Conservation (phyloP, 2,329 filamentous ascomycete genomes). For the Dactylellina drechsleri region DNA sequence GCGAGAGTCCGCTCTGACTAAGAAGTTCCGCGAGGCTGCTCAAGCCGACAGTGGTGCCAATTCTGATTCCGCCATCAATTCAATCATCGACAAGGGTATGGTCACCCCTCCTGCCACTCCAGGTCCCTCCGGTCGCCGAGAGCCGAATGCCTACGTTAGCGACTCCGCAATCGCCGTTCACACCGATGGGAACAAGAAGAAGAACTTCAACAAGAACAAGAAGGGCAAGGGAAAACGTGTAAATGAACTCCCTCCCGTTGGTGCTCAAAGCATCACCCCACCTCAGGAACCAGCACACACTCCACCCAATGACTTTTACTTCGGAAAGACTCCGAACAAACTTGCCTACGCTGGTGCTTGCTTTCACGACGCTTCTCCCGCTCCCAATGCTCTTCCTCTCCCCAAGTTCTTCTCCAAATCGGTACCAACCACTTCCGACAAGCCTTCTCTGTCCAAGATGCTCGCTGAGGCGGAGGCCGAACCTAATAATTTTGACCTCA, state of each 20-base stretch:
- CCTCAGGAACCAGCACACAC: slow-evolving; percentile 34
- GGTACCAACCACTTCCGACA: slow-evolving; percentile 71
- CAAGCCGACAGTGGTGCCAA: slow-evolving; percentile 18
- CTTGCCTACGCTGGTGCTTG: slow-evolving; percentile 86
- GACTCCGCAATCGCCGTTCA: slow-evolving; percentile 44
- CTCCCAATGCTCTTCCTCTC: slow-evolving; percentile 86
- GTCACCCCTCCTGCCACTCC: slow-evolving; percentile 51
- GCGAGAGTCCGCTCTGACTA: slow-evolving; percentile 46
- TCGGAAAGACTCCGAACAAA: slow-evolving; percentile 62
- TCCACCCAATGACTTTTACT: slow-evolving; percentile 41
- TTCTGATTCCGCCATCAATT: slow-evolving; percentile 41
- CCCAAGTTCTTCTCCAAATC: slow-evolving; percentile 87
- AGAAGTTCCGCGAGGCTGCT: slow-evolving; percentile 49
- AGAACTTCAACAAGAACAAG: slow-evolving; percentile 44
- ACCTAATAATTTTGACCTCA: slow-evolving; percentile 58
- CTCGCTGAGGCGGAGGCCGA: slow-evolving; percentile 65
- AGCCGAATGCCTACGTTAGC: slow-evolving; percentile 50
- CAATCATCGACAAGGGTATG: slow-evolving; percentile 41
- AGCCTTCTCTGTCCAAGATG: slow-evolving; percentile 63
- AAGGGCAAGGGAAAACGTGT: slow-evolving; percentile 28
- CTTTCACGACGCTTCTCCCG: slow-evolving; percentile 87
- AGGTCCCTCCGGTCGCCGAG: slow-evolving; percentile 26
- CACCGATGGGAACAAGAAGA: slow-evolving; percentile 27
- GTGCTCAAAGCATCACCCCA: slow-evolving; percentile 39
- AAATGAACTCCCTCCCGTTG: slow-evolving; percentile 22